These are phyloP conservation scores for Massarina eburnea DNA, from an alignment of 2,329 filamentous ascomycete species.

Conservation along the genomic window DNA sequence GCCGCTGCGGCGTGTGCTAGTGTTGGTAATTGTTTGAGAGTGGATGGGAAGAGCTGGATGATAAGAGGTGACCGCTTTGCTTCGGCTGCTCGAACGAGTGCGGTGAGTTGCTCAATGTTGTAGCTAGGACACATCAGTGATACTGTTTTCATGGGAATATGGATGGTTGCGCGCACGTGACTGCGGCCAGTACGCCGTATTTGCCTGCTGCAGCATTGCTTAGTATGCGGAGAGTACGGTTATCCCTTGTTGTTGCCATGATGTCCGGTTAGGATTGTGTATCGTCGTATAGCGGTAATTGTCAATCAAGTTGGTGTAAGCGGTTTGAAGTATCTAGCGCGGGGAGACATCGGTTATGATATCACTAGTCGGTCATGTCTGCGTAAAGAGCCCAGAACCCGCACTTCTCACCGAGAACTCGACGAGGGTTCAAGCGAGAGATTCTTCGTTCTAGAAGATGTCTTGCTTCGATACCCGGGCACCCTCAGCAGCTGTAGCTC, in stretches of 20 bases:
- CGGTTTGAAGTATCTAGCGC: neutral
- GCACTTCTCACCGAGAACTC: neutral
- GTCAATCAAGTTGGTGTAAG: neutral
- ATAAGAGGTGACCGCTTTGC: slow-evolving; percentile 37
- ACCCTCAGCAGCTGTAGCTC: neutral
- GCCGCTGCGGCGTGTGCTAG: slow-evolving; percentile 48
- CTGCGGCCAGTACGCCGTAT: slow-evolving; percentile 59
- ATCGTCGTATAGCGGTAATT: neutral
- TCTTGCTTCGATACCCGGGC: neutral
- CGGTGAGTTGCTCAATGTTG: slow-evolving; percentile 40
- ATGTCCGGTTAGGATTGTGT: neutral
- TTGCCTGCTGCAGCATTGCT: slow-evolving; percentile 57
- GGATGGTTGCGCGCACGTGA: slow-evolving; percentile 26
- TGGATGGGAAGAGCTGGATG: slow-evolving; percentile 57
- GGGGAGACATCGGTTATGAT: neutral
- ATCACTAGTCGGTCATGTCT: slow-evolving; percentile 7
- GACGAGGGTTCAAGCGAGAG: neutral
- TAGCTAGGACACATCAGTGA: slow-evolving; percentile 22
- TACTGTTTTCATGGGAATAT: no score
- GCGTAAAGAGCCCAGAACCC: neutral
- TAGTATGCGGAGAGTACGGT: slow-evolving; percentile 51
- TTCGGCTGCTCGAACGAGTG: slow-evolving; percentile 38
- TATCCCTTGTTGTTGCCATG: slow-evolving; percentile 20
- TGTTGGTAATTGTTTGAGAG: slow-evolving; percentile 63
- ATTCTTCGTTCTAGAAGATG: neutral